Conservation (phyloP, 305 asterid species). For the Plantago rigida region DNA sequence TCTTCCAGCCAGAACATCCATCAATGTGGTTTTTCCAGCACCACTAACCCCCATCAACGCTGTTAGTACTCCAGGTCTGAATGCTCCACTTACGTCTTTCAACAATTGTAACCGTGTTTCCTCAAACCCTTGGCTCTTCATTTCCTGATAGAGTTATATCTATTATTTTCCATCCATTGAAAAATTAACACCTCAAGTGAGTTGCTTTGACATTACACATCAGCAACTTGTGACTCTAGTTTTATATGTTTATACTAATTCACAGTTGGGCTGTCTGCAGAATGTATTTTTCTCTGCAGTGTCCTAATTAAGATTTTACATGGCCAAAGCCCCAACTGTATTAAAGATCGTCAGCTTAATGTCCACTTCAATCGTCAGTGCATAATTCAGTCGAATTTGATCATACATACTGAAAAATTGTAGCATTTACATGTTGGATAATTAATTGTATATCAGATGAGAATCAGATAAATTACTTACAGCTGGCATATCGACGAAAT, state of each 20-base stretch:
- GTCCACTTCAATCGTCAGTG: not conserved
- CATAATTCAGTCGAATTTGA: not conserved
- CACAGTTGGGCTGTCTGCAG: not conserved
- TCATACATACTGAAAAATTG: not conserved
- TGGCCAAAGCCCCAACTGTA: not conserved
- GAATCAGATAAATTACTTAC: conserved; percentile 28
- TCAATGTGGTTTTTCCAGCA: conserved; percentile 88
- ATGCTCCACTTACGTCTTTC: conserved; percentile 77
- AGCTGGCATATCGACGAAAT: conserved; percentile 53
- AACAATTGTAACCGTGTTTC: conserved; percentile 72
- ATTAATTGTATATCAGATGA: not conserved
- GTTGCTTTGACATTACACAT: not conserved
- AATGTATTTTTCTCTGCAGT: not conserved
- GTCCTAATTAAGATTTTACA: not conserved
- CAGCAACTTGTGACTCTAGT: not conserved
- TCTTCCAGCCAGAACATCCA: conserved; percentile 95
- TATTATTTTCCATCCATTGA: not conserved
- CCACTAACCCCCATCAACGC: conserved; percentile 96
- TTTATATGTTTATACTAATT: not conserved
- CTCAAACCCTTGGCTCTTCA: conserved; percentile 59
- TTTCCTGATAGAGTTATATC: conserved; percentile 48
- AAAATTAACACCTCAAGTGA: not conserved
- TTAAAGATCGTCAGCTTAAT: not conserved
- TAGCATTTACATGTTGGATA: not conserved
- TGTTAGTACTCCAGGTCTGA: conserved; percentile 85